A percentile compares a stretch with the other conserved stretches of the same genome.
Conservation (phyloP, 2,329 filamentous ascomycete genomes). For the Arthrobotrys musiformis region DNA sequence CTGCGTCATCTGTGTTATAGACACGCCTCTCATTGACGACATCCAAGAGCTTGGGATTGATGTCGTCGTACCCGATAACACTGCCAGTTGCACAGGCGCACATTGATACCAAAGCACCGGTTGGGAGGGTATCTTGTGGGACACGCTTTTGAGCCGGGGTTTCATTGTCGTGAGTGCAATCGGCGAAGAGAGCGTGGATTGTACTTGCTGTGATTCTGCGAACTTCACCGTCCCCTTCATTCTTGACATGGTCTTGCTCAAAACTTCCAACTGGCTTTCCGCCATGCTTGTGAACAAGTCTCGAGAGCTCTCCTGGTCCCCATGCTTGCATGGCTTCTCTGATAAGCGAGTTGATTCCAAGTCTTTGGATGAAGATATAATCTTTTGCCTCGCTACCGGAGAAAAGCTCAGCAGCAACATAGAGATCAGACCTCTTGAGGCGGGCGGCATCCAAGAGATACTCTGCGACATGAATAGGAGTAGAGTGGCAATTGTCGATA, state of each 20-base stretch:
- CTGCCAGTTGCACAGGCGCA: constrained; percentile 93
- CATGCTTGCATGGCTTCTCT: constrained; percentile 98
- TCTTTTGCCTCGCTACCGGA: constrained; percentile 96
- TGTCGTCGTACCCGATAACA: constrained; percentile 97
- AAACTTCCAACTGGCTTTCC: constrained; percentile 97
- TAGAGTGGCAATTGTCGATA: constrained; percentile 98
- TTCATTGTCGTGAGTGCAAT: constrained; percentile 99
- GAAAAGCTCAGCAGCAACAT: constrained; percentile 94
- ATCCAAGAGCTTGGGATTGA: constrained; percentile 93
- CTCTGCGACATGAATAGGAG: constrained; percentile 91
- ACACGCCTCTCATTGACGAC: constrained; percentile 87
- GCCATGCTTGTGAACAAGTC: constrained; percentile 91
- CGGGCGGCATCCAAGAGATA: constrained; percentile 95
- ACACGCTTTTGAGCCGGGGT: constrained; percentile 94
- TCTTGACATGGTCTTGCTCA: constrained; percentile 86
- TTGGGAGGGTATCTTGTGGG: constrained; percentile 90
- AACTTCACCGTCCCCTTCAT: constrained; percentile 72
- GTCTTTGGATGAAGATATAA: constrained; percentile 91
- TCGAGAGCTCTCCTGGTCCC: constrained; percentile 91
- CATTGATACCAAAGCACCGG: constrained; percentile 93
- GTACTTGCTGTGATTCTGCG: constrained; percentile 86
- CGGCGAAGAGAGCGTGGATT: constrained; percentile 96
- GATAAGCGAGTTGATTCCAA: constrained; percentile 90
- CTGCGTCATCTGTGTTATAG: constrained; percentile 69
- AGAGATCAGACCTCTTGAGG: constrained; percentile 83